A percentile compares a stretch with the other conserved stretches of the same genome.
Conservation (phyloP, 75 land plant genomes). For the Ceratopteris richardii region DNA sequence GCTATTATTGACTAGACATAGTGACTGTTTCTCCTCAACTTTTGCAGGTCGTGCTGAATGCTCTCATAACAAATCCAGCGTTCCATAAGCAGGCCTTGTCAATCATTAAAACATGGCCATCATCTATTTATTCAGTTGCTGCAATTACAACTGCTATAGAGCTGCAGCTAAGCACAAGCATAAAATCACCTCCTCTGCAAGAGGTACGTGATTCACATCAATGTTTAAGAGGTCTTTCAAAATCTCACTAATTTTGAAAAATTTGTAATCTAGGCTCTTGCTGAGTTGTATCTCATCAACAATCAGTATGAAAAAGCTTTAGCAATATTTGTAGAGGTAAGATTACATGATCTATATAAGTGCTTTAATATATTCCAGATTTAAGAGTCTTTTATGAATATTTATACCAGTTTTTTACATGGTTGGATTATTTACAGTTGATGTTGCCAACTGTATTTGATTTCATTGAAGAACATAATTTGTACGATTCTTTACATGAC, state of each 20-base stretch:
- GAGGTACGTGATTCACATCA: no score
- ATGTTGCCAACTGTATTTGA: constrained; percentile 77
- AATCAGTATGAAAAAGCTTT: constrained; percentile 73
- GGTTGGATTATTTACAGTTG: constrained; percentile 39
- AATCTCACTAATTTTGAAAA: not conserved
- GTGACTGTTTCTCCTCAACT: no score
- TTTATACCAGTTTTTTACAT: constrained; percentile 1
- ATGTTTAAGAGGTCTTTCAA: no score
- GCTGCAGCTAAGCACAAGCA: constrained; percentile 71
- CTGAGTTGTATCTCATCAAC: constrained; percentile 69
- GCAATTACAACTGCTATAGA: constrained; percentile 82
- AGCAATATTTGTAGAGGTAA: constrained; percentile 85
- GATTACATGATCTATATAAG: constrained; percentile 12
- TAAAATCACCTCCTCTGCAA: constrained; percentile 58
- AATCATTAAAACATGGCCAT: constrained; percentile 79
- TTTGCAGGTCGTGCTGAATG: constrained; percentile 73
- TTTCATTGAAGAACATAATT: constrained; percentile 72
- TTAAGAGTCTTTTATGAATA: not conserved
- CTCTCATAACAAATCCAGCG: constrained; percentile 73
- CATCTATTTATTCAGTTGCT: constrained; percentile 54
- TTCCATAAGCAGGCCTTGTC: constrained; percentile 73
- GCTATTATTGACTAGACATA: no score
- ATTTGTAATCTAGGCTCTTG: constrained; percentile 58
- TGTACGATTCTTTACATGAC: constrained; percentile 66
- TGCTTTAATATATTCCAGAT: not conserved